Conservation (phyloP, 306 rosid species). For the Sicyos edulis region DNA sequence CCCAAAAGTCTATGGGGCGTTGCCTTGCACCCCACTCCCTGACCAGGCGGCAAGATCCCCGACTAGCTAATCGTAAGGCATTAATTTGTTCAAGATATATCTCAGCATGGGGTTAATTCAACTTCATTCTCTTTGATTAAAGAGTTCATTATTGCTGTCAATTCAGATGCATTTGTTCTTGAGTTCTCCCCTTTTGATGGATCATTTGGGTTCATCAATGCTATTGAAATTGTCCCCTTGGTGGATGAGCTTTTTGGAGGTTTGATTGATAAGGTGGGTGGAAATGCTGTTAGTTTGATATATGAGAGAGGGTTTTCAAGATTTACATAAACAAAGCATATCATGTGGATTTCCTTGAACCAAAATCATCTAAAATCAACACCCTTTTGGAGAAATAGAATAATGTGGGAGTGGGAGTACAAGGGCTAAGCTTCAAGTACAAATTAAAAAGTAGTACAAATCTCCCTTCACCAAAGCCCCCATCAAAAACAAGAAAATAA, state of each 20-base stretch:
- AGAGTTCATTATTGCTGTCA: constrained; percentile 54
- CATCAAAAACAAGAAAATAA: too few relatives aligned
- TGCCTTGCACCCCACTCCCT: too few relatives aligned
- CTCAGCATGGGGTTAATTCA: constrained; percentile 58
- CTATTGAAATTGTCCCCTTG: constrained; percentile 65
- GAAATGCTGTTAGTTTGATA: constrained; percentile 45
- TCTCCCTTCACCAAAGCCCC: background rate
- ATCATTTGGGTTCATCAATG: constrained; percentile 73
- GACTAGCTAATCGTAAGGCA: too few relatives aligned
- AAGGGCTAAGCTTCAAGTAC: background rate
- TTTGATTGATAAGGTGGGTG: constrained; percentile 60
- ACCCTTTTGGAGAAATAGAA: too few relatives aligned
- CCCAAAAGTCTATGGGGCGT: too few relatives aligned
- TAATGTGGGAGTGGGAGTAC: too few relatives aligned
- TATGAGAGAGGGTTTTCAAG: constrained; percentile 67
- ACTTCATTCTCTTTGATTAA: constrained; percentile 51
- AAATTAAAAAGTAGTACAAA: background rate
- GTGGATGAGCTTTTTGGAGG: constrained; percentile 44
- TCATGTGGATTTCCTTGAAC: constrained; percentile 71
- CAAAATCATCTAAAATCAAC: constrained; percentile 36
- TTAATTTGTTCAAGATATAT: too few relatives aligned
- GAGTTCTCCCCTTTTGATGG: constrained; percentile 48
- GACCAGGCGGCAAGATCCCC: too few relatives aligned
- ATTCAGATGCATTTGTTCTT: constrained; percentile 43
- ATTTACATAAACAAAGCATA: constrained; percentile 72